Conservation (phyloP, 331 rosid species). For the Pyracantha coccinea region DNA sequence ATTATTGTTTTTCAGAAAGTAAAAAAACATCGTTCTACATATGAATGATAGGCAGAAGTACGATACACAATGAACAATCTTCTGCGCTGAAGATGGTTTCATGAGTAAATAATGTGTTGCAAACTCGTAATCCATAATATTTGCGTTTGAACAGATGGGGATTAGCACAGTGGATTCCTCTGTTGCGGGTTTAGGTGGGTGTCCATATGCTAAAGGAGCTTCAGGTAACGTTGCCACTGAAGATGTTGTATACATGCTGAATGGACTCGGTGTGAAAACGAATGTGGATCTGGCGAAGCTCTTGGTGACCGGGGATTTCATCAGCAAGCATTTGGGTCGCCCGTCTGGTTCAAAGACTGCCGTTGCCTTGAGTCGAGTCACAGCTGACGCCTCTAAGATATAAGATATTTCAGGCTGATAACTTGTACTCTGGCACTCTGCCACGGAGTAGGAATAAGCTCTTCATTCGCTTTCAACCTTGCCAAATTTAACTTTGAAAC, state of each 20-base stretch:
- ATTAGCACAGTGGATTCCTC: slow-evolving; percentile 72
- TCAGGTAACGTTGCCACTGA: slow-evolving; percentile 88
- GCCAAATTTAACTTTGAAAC: no score
- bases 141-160: slow-evolving; percentile 54
- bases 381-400: slow-evolving; percentile 55
- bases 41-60: neutral
- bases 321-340: slow-evolving; percentile 66
- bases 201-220: slow-evolving; percentile 95
- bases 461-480: no score
- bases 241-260: slow-evolving; percentile 88
- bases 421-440: neutral
- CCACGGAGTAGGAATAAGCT: slow-evolving; percentile 12
- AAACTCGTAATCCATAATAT: neutral
- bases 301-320: slow-evolving; percentile 68
- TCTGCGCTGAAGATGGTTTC: neutral
- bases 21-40: neutral
- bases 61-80: neutral
- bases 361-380: slow-evolving; percentile 44
- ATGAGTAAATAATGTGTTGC: neutral
- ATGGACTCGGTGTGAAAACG: slow-evolving; percentile 70
- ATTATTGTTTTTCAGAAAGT: neutral
- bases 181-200: slow-evolving; percentile 80
- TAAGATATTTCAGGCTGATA: slow-evolving; percentile 7
- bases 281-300: slow-evolving; percentile 68
- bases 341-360: slow-evolving; percentile 68